phyloP scores from a whole-genome alignment of 305 asterid genomes.

The Fraxinus platypoda region DNA sequence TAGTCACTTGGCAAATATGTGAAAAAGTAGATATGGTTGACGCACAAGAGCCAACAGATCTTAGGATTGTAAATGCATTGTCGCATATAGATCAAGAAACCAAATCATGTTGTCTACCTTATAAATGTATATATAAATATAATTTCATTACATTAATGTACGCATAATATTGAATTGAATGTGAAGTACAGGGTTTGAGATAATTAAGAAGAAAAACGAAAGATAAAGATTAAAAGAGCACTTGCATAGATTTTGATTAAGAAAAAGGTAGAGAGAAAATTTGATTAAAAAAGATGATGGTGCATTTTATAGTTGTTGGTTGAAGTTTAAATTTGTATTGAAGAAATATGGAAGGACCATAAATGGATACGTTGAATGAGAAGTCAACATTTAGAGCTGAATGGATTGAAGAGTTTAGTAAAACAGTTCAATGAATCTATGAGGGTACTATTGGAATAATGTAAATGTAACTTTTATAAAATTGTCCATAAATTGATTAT shows the following conservation, averaged over 20 bases:
- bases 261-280: not conserved
- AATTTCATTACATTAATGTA: not conserved
- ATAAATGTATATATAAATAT: not conserved
- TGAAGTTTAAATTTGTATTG: not conserved
- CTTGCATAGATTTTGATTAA: not conserved
- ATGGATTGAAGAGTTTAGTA: not conserved
- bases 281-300: not conserved
- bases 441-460: not conserved
- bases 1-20: not conserved
- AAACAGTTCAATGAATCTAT: not conserved
- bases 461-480: not conserved
- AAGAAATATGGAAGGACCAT: not conserved
- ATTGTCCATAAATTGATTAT: not conserved
- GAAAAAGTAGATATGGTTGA: not conserved
- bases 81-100: not conserved
- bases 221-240: not conserved
- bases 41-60: not conserved
- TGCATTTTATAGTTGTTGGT: not conserved
- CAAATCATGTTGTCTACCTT: not conserved
- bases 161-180: not conserved
- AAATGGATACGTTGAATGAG: not conserved
- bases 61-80: not conserved
- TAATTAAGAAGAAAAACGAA: not conserved
- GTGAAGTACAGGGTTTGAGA: not conserved
- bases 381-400: not conserved